Conservation (phyloP, 345 rosid species). For the Orychophragmus violaceus region DNA sequence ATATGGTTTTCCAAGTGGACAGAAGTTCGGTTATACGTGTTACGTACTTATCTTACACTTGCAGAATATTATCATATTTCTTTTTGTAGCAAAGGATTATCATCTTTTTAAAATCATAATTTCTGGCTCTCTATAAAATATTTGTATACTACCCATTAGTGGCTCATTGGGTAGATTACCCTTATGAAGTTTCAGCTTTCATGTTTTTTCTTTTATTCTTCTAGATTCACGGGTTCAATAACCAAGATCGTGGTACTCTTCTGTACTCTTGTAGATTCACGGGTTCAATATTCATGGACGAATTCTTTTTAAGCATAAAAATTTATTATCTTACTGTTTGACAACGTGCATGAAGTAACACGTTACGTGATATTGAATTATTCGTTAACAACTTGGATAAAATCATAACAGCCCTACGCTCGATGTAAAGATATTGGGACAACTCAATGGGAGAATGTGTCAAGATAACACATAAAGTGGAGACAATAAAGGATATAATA, state of each 20-base stretch:
- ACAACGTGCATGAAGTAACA: conserved; percentile 30
- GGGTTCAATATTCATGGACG: conserved; percentile 9
- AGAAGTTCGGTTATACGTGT: conserved; percentile 18
- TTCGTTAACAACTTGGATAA: background rate
- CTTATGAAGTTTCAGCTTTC: conserved; percentile 28
- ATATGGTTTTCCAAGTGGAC: conserved; percentile 23
- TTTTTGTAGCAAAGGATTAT: too few relatives aligned
- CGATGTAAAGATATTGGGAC: conserved; percentile 22
- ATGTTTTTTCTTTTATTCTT: conserved; percentile 22
- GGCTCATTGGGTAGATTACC: conserved; percentile 29
- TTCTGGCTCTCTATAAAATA: background rate
- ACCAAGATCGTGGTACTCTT: conserved; percentile 29
- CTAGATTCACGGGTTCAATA: conserved; percentile 29
- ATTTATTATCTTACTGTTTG: background rate
- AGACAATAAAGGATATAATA: conserved; percentile 21
- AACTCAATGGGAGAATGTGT: conserved; percentile 37
- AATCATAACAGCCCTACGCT: conserved; percentile 12
- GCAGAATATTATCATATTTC: background rate
- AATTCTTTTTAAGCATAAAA: background rate
- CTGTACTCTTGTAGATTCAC: conserved; percentile 30
- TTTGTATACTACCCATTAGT: background rate
- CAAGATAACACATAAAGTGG: conserved; percentile 26
- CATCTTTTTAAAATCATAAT: background rate
- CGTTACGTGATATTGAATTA: conserved; percentile 2
- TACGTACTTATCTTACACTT: background rate